Conservation (phyloP, 768 basidiomycete genomes). For the Boletellus ananas region DNA sequence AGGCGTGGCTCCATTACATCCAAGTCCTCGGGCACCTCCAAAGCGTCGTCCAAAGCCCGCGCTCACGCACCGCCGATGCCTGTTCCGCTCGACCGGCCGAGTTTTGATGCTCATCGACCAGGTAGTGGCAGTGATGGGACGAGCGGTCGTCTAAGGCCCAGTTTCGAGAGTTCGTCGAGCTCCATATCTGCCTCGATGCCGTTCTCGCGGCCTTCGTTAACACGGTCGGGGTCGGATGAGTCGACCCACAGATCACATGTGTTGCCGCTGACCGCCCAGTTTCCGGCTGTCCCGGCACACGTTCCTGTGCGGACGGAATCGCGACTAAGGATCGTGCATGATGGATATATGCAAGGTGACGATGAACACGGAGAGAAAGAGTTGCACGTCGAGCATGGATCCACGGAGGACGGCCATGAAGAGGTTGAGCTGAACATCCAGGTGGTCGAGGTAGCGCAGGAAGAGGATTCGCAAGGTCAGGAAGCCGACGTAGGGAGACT, state of each 20-base stretch:
- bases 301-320: constrained; percentile 31
- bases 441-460: constrained; percentile 9
- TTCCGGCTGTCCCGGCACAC: constrained; percentile 30
- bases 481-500: constrained; percentile 6
- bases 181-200: constrained; percentile 13
- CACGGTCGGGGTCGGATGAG: constrained; percentile 23
- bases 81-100: constrained; percentile 20
- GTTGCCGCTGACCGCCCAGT: constrained; percentile 28
- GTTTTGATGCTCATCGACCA: constrained; percentile 12
- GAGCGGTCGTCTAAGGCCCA: constrained; percentile 18
- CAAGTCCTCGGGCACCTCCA: constrained; percentile 22
- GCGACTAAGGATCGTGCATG: constrained; percentile 28
- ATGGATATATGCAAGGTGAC: constrained; percentile 17
- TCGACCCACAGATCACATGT: constrained; percentile 15
- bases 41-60: constrained; percentile 23
- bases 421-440: constrained; percentile 10
- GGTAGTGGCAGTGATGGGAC: constrained; percentile 23
- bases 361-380: constrained; percentile 20
- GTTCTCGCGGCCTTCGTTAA: constrained; percentile 18
- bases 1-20: constrained; percentile 20
- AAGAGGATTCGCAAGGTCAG: constrained; percentile 9
- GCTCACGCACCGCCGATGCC: constrained; percentile 27
- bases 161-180: constrained; percentile 24
- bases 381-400: constrained; percentile 18
- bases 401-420: constrained; percentile 4